phyloP scores from a whole-genome alignment of 1,139 yeast species.

The Nakaseomyces delphensis region DNA sequence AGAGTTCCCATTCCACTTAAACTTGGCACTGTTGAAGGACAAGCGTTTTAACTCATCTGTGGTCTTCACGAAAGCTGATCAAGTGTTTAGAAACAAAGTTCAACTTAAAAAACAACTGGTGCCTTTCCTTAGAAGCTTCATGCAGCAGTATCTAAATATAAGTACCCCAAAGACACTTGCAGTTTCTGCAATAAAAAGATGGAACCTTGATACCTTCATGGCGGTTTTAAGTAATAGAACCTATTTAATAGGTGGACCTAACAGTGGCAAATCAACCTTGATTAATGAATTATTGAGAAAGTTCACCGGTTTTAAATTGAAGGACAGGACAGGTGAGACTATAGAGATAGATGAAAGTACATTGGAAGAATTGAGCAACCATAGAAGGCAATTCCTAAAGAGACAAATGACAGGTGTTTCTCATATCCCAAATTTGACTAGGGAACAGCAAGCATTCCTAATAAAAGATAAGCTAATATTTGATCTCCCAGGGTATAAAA shows the following conservation, averaged over 20 bases:
- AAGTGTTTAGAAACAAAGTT: constrained; percentile 16
- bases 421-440: constrained; percentile 30
- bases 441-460: constrained; percentile 22
- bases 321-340: constrained; percentile 10
- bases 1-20: constrained; percentile 62
- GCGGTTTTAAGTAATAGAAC: constrained; percentile 35
- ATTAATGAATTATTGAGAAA: constrained; percentile 40
- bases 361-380: constrained; percentile 1
- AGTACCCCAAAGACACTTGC: constrained; percentile 41
- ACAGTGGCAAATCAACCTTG: constrained; percentile 68
- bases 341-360: background rate
- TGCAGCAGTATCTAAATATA: constrained; percentile 35
- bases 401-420: constrained; percentile 27
- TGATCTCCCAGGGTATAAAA: constrained; percentile 30
- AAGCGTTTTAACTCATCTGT: constrained; percentile 11
- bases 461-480: constrained; percentile 20
- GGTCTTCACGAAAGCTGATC: constrained; percentile 28
- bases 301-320: constrained; percentile 20
- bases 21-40: constrained; percentile 32
- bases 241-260: constrained; percentile 63
- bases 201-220: constrained; percentile 41
- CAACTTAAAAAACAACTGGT: constrained; percentile 17
- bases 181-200: constrained; percentile 42
- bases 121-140: constrained; percentile 19
- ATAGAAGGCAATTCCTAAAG: constrained; percentile 8